These are phyloP conservation scores for Helianthus tuberosus DNA, from an alignment of 129 eudicot species.

Conservation along the genomic window DNA sequence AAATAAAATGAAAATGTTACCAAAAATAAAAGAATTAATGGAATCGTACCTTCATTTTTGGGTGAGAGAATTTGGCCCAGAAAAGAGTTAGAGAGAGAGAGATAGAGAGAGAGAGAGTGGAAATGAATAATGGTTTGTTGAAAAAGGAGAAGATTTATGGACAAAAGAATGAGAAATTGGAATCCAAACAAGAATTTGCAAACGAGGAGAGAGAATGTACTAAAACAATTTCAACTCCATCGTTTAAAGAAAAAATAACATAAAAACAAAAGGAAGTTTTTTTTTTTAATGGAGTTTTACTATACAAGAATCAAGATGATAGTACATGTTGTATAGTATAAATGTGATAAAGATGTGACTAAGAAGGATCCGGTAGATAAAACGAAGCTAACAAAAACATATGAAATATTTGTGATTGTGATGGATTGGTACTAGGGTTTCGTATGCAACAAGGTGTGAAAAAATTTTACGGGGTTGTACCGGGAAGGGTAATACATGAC, in stretches of 20 bases:
- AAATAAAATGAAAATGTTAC: neutral
- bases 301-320: neutral
- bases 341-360: no score
- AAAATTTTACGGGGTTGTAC: no score
- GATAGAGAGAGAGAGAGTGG: slow-evolving; percentile 17
- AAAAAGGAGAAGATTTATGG: slow-evolving; percentile 41
- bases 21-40: slow-evolving; percentile 6
- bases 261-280: neutral
- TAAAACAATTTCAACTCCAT: neutral
- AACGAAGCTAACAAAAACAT: no score
- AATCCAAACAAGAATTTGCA: slow-evolving; percentile 50
- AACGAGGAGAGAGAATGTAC: slow-evolving; percentile 53
- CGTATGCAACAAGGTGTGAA: no score
- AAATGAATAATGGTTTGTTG: slow-evolving; percentile 41
- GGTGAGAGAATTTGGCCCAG: slow-evolving; percentile 22
- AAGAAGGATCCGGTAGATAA: no score
- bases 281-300: neutral
- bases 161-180: slow-evolving; percentile 34
- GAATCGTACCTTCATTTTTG: slow-evolving; percentile 62
- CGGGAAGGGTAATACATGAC: no score
- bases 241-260: neutral
- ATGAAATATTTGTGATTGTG: no score
- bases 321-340: no score
- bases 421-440: no score
- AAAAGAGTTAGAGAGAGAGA: slow-evolving; percentile 32